Evolutionary conservation across 345 rosid species (phyloP).

Genomic region (Eutrema yunnanense): DNA sequence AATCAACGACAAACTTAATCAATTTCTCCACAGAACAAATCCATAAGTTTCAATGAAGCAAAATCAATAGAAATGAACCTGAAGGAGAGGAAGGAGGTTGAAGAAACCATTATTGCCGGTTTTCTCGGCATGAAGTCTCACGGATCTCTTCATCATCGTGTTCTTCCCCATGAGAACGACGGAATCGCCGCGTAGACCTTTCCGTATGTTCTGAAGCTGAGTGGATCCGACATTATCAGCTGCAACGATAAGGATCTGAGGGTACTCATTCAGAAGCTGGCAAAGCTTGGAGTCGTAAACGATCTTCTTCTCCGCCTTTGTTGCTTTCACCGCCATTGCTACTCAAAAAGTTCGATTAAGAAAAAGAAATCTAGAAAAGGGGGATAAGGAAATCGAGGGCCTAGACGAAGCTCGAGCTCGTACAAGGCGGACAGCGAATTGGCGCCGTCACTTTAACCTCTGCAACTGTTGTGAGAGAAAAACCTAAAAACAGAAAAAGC

Average conservation of each 20-base stretch:
- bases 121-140: constrained; percentile 69
- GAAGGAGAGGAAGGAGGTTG: constrained; percentile 75
- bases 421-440: constrained; percentile 34
- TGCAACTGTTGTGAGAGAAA: not conserved
- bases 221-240: constrained; percentile 94
- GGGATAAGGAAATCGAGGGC: constrained; percentile 10
- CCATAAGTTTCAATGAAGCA: not conserved
- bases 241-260: constrained; percentile 67
- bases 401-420: constrained; percentile 36
- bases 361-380: not conserved
- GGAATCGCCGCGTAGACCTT: constrained; percentile 77
- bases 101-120: constrained; percentile 57
- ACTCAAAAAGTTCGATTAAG: not conserved
- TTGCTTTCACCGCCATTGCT: constrained; percentile 35
- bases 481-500: not conserved
- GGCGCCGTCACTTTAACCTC: constrained; percentile 38
- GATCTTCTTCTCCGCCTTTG: constrained; percentile 81
- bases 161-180: constrained; percentile 92
- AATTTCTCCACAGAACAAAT: not conserved
- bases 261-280: constrained; percentile 66
- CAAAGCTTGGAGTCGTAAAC: constrained; percentile 80
- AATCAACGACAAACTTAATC: not conserved
- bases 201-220: constrained; percentile 86
- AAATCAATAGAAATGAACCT: constrained; percentile 33
- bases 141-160: constrained; percentile 92